These are phyloP conservation scores for Fraxinus albicans DNA, from an alignment of 305 asterid genomes.

Conservation along the genomic window DNA sequence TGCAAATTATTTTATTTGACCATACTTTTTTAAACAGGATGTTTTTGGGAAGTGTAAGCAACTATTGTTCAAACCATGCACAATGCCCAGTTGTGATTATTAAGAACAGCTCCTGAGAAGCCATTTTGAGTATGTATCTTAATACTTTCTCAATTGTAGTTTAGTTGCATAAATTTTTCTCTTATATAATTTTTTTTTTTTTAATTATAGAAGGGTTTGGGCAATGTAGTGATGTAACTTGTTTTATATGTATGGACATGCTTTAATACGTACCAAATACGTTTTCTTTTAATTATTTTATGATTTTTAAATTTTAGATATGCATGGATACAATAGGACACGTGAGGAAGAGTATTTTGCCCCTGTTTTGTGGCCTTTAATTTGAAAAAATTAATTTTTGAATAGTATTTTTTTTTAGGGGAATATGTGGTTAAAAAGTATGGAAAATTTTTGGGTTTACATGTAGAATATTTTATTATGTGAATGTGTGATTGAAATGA, in stretches of 20 bases:
- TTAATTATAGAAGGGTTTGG: not conserved
- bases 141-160: not conserved
- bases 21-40: slow-evolving; percentile 32
- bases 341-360: not conserved
- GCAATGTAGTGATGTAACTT: not conserved
- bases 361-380: too few relatives aligned
- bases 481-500: too few relatives aligned
- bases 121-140: slow-evolving; percentile 13
- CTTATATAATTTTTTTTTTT: not conserved
- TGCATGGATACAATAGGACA: not conserved
- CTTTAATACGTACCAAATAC: not conserved
- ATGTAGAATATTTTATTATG: too few relatives aligned
- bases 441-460: too few relatives aligned
- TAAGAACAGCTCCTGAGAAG: slow-evolving; percentile 28
- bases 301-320: too few relatives aligned
- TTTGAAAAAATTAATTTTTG: too few relatives aligned
- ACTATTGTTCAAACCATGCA: slow-evolving; percentile 47
- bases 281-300: too few relatives aligned
- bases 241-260: not conserved
- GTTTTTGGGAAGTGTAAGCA: slow-evolving; percentile 59
- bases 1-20: not conserved
- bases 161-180: not conserved
- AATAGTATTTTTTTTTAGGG: too few relatives aligned
- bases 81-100: slow-evolving; percentile 55
- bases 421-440: too few relatives aligned